Evolutionary conservation across 352 stramenopile genomes (phyloP), one percentile per base, ranked within the genome.

Genomic region (Phytophthora colocasiae): DNA sequence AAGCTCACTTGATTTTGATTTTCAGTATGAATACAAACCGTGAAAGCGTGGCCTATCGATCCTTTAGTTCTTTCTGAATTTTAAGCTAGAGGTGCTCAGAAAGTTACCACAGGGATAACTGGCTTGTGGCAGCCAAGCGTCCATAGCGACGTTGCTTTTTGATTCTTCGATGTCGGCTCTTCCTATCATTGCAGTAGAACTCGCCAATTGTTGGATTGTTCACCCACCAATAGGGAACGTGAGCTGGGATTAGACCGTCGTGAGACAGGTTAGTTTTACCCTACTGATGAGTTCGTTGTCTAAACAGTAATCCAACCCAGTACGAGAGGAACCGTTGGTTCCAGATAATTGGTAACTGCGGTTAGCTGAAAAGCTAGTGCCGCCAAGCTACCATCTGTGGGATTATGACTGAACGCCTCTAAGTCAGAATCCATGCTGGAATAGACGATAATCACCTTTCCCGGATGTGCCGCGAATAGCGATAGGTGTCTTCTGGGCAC

Each of bases 401-500:
- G n/a, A n/a, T n/a, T 89, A 92, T 93, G 85, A 89, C 89, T 96
- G 86, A 96, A 95, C 77, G 86, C 89, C 85, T 96, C 85, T 93
- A 96, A 58, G 22, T 58, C 50, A 58, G 50, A 58, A 58, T 94
- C 84, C 83, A 91, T 94, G 79, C 81, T 93, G 79, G 78, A 82
- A 81, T 86, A 75, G 83, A 81, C 78, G 75, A 90, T 92, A 91
- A 79, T 86, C 80, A 81, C 80, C 76, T 89, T 74, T 83, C 80
- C 71, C 66, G 71, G n/a, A 79, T 92, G 81, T 90, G 80, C 73
- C 66, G 69, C 70, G 78, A 80, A 83, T 91, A 88, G 73, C 66
- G 73, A 62, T 60, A 71, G 56, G 45, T 66, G 63, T 62, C 63
- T 55, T 66, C 34, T 68, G 58, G 52, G 27, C 58, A 68, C 46